Conservation (phyloP, 495 filamentous ascomycete species). For the Penicillium fimorum region DNA sequence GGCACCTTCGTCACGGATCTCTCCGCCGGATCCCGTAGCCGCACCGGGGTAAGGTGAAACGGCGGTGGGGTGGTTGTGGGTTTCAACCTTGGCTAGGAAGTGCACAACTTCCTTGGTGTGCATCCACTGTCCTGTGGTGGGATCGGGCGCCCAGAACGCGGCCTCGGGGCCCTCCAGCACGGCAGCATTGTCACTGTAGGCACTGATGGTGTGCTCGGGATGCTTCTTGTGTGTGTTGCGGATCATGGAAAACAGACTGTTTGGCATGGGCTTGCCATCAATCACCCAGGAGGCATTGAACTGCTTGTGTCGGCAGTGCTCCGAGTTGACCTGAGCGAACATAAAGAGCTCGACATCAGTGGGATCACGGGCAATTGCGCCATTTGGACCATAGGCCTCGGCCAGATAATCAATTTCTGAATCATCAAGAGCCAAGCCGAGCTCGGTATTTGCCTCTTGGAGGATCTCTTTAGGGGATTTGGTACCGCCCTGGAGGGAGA, state of each 20-base stretch:
- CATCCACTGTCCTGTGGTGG: slow-evolving; percentile 81
- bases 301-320: slow-evolving; percentile 68
- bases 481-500: slow-evolving; percentile 63
- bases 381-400: slow-evolving; percentile 72
- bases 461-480: slow-evolving; percentile 67
- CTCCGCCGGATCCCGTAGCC: slow-evolving; percentile 92
- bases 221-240: slow-evolving; percentile 82
- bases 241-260: slow-evolving; percentile 92
- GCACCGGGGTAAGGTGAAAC: slow-evolving; percentile 83
- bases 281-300: slow-evolving; percentile 99
- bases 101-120: slow-evolving; percentile 85
- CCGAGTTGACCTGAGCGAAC: slow-evolving; percentile 88
- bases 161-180: slow-evolving; percentile 76
- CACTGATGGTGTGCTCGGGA: slow-evolving; percentile 79
- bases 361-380: slow-evolving; percentile 64
- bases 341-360: slow-evolving; percentile 96
- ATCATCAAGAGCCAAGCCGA: slow-evolving; percentile 82
- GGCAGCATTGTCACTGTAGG: slow-evolving; percentile 96
- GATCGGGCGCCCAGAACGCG: slow-evolving; percentile 80
- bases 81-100: slow-evolving; percentile 92
- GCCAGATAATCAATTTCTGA: slow-evolving; percentile 94
- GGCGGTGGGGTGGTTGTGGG: slow-evolving; percentile 96
- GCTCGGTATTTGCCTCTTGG: slow-evolving; percentile 73
- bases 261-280: slow-evolving; percentile 74
- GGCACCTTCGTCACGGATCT: slow-evolving; percentile 92